These are phyloP conservation scores for Paramecium bursaria DNA, from an alignment of 73 alveolate genomes.

Conservation along the genomic window DNA sequence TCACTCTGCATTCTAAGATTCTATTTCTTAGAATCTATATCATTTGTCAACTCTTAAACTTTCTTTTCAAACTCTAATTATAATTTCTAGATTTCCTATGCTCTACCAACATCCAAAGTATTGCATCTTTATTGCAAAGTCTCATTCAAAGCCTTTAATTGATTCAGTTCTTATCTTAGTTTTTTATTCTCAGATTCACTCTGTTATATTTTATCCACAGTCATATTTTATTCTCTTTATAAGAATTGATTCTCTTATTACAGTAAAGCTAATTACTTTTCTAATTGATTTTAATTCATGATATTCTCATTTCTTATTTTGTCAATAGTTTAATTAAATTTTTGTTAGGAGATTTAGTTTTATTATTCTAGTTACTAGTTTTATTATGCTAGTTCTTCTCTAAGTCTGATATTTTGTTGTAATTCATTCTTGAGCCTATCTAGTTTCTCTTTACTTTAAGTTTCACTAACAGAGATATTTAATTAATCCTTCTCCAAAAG, in stretches of 20 bases:
- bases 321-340: background rate
- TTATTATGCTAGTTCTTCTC: conserved; percentile 9
- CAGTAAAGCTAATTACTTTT: conserved; percentile 61
- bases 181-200: conserved; percentile 63
- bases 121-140: conserved; percentile 8
- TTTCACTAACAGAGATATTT: background rate
- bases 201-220: conserved; percentile 10
- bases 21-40: conserved; percentile 64
- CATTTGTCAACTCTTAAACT: conserved; percentile 57
- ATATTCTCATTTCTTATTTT: background rate
- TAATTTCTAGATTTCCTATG: conserved; percentile 50
- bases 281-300: conserved; percentile 9
- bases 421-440: background rate
- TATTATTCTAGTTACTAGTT: background rate
- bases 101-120: conserved; percentile 44
- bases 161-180: conserved; percentile 45
- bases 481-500: background rate
- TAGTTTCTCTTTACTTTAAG: background rate
- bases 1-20: conserved; percentile 47
- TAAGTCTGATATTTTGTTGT: background rate
- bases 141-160: conserved; percentile 23
- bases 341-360: background rate
- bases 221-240: conserved; percentile 29
- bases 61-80: conserved; percentile 65
- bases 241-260: conserved; percentile 49